Conservation (phyloP, 2,329 filamentous ascomycete species). For the Fusarium palustre region DNA sequence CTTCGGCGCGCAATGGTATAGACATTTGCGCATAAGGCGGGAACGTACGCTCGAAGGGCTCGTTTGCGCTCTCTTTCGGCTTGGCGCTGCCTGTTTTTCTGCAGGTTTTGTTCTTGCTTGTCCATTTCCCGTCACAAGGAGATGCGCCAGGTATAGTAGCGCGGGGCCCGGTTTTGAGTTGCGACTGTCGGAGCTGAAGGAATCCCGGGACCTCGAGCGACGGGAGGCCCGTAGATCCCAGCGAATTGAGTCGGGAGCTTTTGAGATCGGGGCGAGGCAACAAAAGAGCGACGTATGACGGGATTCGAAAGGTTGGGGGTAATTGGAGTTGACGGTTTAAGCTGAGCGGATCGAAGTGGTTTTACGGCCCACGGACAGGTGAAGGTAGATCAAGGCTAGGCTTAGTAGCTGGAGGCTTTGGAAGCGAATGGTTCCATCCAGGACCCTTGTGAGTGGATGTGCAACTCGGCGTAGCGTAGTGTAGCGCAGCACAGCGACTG, state of each 20-base stretch:
- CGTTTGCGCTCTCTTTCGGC: constrained; percentile 48
- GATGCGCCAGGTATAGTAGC: constrained; percentile 39
- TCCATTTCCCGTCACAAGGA: constrained; percentile 47
- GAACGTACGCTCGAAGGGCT: constrained; percentile 47
- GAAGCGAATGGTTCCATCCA: constrained; percentile 47
- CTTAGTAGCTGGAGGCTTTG: constrained; percentile 32
- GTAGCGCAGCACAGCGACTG: constrained; percentile 13
- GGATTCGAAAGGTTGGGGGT: constrained; percentile 20
- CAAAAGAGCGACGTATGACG: constrained; percentile 4
- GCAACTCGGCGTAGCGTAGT: constrained; percentile 2
- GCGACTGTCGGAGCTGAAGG: constrained; percentile 40
- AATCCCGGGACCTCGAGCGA: constrained; percentile 45
- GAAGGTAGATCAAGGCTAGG: constrained; percentile 40
- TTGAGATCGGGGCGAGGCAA: constrained; percentile 11
- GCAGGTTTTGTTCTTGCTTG: constrained; percentile 47
- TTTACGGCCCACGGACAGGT: constrained; percentile 44
- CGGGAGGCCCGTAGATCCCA: constrained; percentile 47
- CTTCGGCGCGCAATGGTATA: constrained; percentile 5
- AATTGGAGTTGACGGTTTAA: constrained; percentile 34
- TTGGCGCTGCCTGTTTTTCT: constrained; percentile 48
- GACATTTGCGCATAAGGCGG: background rate
- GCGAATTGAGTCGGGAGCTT: constrained; percentile 34
- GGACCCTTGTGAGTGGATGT: constrained; percentile 42
- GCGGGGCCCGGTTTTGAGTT: constrained; percentile 42
- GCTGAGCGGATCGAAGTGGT: constrained; percentile 46